Evolutionary conservation across 495 filamentous ascomycete genomes (phyloP).

Genomic region (Neurospora sp.): DNA sequence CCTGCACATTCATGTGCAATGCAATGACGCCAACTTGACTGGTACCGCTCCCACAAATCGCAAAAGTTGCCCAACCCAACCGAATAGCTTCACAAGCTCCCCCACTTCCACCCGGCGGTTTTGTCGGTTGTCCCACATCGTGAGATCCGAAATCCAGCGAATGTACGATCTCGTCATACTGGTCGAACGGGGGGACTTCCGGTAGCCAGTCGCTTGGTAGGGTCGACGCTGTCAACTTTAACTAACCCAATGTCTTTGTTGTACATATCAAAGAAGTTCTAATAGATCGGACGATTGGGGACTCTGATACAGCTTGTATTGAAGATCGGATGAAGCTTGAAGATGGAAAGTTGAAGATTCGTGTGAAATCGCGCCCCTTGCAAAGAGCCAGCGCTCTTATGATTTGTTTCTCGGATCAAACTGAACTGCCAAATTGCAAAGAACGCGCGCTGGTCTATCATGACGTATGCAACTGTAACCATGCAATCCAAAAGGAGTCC

Average conservation of each 20-base stretch:
- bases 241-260: not conserved
- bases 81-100: not conserved
- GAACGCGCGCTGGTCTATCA: not conserved
- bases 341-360: not conserved
- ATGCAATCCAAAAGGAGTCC: not conserved
- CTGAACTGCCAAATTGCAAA: not conserved
- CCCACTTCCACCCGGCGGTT: not conserved
- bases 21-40: not conserved
- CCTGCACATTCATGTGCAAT: not conserved
- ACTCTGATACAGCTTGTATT: not conserved
- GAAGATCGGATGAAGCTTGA: not conserved
- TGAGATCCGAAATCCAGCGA: not conserved
- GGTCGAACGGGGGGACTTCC: not conserved
- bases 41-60: no score
- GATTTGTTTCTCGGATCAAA: not conserved
- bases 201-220: not conserved
- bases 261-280: not conserved
- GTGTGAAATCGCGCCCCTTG: not conserved
- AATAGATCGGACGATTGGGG: not conserved
- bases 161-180: not conserved
- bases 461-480: not conserved
- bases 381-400: not conserved
- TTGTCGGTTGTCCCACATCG: not conserved
- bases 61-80: not conserved
- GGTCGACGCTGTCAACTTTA: not conserved